phyloP scores from a whole-genome alignment of 768 basidiomycete species.

The Rhodotorula babjevae region DNA sequence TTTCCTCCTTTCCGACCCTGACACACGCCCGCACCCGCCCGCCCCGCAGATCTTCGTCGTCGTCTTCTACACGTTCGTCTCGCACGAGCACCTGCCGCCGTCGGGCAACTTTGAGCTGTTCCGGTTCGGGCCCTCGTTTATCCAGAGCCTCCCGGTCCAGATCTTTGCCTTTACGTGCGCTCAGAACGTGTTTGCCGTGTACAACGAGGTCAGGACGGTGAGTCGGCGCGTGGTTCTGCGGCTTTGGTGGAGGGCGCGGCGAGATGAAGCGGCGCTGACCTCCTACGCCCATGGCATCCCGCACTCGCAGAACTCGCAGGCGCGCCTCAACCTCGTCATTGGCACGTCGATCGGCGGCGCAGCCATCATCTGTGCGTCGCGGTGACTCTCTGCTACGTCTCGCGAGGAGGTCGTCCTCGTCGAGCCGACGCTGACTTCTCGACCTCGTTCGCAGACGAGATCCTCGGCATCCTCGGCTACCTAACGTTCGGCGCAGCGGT shows the following conservation, averaged over 20 bases:
- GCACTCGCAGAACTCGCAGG: constrained; percentile 59
- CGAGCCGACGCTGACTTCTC: neutral
- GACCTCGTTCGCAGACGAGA: constrained; percentile 54
- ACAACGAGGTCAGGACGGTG: constrained; percentile 27
- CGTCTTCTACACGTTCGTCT: constrained; percentile 65
- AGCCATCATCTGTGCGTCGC: constrained; percentile 56
- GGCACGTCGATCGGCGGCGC: constrained; percentile 80
- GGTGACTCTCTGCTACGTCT: neutral
- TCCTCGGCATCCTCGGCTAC: constrained; percentile 57
- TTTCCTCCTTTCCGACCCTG: too few species aligned
- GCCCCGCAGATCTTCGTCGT: constrained; percentile 63
- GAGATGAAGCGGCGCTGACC: too few species aligned
- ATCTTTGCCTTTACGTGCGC: constrained; percentile 22
- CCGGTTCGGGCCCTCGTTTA: constrained; percentile 69
- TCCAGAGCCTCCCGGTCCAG: constrained; percentile 81
- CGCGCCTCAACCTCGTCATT: constrained; percentile 80
- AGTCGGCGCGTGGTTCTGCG: neutral
- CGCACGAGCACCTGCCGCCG: constrained; percentile 60
- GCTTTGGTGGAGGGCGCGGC: neutral
- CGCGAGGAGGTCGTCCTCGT: too few species aligned
- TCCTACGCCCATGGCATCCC: neutral
- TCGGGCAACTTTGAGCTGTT: constrained; percentile 67
- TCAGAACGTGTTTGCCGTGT: constrained; percentile 62
- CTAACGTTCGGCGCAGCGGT: constrained; percentile 55
- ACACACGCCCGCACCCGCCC: too few species aligned